Evolutionary conservation across 768 basidiomycete genomes (phyloP), one percentile per base, ranked within the genome.

Genomic region (Pleurotus djamor): DNA sequence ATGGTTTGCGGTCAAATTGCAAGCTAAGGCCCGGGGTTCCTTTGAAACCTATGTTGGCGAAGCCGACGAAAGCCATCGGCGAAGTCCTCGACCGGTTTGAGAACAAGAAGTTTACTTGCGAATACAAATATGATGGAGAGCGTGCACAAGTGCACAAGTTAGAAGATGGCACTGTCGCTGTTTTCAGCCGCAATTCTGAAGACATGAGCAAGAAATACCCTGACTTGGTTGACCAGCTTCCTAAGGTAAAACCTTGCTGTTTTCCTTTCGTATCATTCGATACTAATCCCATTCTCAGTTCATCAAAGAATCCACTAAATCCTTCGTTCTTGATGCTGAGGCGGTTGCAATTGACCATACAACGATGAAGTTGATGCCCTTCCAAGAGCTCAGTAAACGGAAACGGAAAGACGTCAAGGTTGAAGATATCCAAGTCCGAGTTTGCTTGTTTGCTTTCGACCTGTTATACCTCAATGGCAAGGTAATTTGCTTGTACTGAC

Each of bases 121-220:
- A 99, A 76, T 99, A 99, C 75, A 99, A 99, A 73, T 99, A 99
- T 65, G 97, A 99, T 63, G 97, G 97, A 5, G 97, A 99, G 71
- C 88, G 97, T 49, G 97, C 97, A 13, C 96, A 98, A 77, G 91
- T 96, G 2, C 97, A 99, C 73, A 86, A 81, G 68, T 75, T 94
- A 49, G 85, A 86, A 45, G 83, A 94, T 67, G 96, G 95, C 1
- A 83, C 80, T 4, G 87, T 99, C 16, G 83, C 84, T n/a, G 88
- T 99, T 45, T 99, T 98, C 74, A 96, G 94, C 70, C 80, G 97
- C 58, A 99, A 99, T 72, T 97, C 95, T 28, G 97, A 99, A 72
- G 95, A 99, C 65, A 99, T 98, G 97, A 95, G 91, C 70, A 94
- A 94, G 71, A 99, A 99, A 69, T 99, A 98, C 75, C 97, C 97